Conservation (phyloP, 2,329 filamentous ascomycete species). For the Beauveria sp. region DNA sequence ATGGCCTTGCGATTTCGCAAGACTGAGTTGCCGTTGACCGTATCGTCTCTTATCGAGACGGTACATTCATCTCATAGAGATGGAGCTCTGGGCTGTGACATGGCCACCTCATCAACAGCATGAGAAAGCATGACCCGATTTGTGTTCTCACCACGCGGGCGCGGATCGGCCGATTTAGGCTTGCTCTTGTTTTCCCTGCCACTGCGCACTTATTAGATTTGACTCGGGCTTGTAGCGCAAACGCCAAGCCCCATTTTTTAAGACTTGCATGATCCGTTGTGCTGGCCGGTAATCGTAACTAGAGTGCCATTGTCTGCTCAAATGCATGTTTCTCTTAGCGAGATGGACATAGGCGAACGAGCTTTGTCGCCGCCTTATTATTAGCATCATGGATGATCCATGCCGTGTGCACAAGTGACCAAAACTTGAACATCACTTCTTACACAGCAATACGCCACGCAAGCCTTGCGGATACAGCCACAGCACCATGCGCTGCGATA, state of each 20-base stretch:
- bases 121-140: neutral
- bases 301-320: neutral
- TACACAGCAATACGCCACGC: neutral
- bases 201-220: neutral
- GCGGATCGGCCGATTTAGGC: conserved; percentile 2
- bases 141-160: neutral
- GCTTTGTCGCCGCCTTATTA: neutral
- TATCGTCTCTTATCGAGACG: neutral
- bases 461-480: neutral
- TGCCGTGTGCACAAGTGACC: neutral
- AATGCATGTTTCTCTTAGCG: neutral
- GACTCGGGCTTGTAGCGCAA: neutral
- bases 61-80: neutral
- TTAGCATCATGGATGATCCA: neutral
- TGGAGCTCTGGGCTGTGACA: neutral
- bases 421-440: neutral
- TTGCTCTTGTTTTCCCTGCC: neutral
- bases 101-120: neutral
- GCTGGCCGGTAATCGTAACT: neutral
- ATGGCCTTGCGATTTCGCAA: neutral
- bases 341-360: neutral
- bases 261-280: neutral
- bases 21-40: neutral
- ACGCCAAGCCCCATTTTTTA: neutral
- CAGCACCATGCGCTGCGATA: neutral